A percentile compares a stretch with the other conserved stretches of the same genome.
Evolutionary conservation across 345 rosid species (phyloP).

Genomic region (Leavenworthia alabamica): DNA sequence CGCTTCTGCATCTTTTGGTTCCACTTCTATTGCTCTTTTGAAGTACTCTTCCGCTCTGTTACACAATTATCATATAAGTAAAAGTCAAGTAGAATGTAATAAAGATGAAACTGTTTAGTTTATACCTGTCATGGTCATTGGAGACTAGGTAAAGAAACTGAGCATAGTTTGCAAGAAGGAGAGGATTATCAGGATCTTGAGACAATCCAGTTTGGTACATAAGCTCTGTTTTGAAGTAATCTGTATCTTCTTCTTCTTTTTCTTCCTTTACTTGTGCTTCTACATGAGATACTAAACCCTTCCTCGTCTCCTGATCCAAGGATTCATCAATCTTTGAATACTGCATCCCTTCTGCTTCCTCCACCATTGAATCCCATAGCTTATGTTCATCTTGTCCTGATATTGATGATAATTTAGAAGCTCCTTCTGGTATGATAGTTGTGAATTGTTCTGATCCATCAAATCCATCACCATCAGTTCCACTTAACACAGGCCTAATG

Average conservation of each 20-base stretch:
- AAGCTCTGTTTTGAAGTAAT: constrained; percentile 58
- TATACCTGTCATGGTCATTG: constrained; percentile 84
- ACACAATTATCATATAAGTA: background rate
- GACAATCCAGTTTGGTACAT: constrained; percentile 47
- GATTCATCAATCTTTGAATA: constrained; percentile 32
- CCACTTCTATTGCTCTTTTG: constrained; percentile 55
- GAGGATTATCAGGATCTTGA: constrained; percentile 60
- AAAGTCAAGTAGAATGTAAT: constrained; percentile 6
- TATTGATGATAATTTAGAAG: constrained; percentile 44
- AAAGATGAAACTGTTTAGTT: background rate
- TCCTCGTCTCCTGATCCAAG: constrained; percentile 54
- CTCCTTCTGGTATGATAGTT: constrained; percentile 46
- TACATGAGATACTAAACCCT: constrained; percentile 54
- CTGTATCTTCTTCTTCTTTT: constrained; percentile 42
- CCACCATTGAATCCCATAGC: constrained; percentile 67
- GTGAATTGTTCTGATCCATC: constrained; percentile 40
- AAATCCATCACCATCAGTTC: constrained; percentile 73
- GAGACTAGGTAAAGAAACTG: constrained; percentile 77
- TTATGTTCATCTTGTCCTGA: constrained; percentile 53
- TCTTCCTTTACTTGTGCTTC: constrained; percentile 51
- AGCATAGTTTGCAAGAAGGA: constrained; percentile 79
- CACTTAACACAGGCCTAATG: constrained; percentile 39
- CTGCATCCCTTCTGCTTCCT: constrained; percentile 61
- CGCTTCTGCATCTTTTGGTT: constrained; percentile 72
- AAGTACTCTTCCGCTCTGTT: constrained; percentile 84